A percentile compares a stretch with the other conserved stretches of the same genome.
phyloP scores from a whole-genome alignment of 2,329 filamentous ascomycete species.

The Cercospora citrullina region DNA sequence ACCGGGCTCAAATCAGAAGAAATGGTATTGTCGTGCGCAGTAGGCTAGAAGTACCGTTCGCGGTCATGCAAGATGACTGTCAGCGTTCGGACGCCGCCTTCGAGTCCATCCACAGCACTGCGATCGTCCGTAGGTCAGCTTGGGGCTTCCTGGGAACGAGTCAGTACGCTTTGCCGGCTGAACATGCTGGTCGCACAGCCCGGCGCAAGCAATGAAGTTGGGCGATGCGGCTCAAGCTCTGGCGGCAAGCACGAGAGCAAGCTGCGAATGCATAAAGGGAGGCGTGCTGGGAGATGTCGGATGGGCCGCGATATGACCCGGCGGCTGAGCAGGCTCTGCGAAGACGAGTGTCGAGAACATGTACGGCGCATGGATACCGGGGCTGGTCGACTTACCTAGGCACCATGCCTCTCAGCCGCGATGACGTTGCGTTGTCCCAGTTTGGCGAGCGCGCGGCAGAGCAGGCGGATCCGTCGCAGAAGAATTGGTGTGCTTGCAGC shows the following conservation, averaged over 20 bases:
- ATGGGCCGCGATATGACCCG: not conserved
- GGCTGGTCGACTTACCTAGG: conserved; percentile 6
- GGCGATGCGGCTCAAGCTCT: conserved; percentile 2
- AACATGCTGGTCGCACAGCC: conserved; percentile 10
- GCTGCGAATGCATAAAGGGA: not conserved
- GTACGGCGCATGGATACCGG: conserved; percentile 5
- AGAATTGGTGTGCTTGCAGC: not conserved
- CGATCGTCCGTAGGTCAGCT: not conserved
- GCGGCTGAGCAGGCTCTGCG: not conserved
- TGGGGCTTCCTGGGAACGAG: conserved; percentile 2
- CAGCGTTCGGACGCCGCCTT: not conserved
- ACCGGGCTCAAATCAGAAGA: not conserved
- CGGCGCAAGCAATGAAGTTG: not conserved
- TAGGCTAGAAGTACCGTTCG: not conserved
- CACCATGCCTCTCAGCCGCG: conserved; percentile 5
- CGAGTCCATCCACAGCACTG: not conserved
- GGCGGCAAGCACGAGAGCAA: not conserved
- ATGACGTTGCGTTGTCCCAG: not conserved
- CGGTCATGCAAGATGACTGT: not conserved
- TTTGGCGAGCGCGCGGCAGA: not conserved
- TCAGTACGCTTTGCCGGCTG: conserved; percentile 7
- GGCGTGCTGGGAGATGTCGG: not conserved
- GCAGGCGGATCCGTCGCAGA: not conserved
- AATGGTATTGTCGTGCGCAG: not conserved
- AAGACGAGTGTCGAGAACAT: not conserved